A percentile compares a stretch with the other conserved stretches of the same genome.
These are phyloP conservation scores for Handroanthus guayacan DNA, from an alignment of 257 asterid species.

Conservation along the genomic window DNA sequence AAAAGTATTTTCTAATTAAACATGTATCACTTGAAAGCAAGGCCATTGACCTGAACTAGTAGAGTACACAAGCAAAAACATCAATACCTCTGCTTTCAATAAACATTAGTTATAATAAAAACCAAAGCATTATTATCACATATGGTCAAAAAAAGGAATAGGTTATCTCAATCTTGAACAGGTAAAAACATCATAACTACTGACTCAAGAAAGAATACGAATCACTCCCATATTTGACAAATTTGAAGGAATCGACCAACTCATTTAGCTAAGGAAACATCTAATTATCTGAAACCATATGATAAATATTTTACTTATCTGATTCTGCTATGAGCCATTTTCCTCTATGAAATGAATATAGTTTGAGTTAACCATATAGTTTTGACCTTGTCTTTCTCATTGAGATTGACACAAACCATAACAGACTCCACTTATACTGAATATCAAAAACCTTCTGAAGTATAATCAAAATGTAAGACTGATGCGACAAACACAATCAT, in stretches of 20 bases:
- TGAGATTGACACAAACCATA: slow-evolving; percentile 5
- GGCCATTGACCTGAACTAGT: neutral
- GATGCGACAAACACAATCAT: slow-evolving; percentile 5
- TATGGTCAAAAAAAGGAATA: neutral
- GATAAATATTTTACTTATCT: neutral
- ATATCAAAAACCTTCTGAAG: neutral
- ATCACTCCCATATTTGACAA: neutral
- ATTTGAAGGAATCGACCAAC: neutral
- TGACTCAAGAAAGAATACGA: neutral
- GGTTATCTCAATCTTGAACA: neutral
- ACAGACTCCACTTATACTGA: neutral
- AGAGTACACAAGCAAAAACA: neutral
- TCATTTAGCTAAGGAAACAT: neutral
- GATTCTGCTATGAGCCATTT: neutral
- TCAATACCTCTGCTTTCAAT: slow-evolving; percentile 3
- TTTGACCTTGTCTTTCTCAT: neutral
- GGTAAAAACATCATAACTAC: neutral
- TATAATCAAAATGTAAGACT: neutral
- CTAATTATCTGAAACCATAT: slow-evolving; percentile 18
- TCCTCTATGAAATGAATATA: neutral
- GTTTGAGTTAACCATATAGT: neutral
- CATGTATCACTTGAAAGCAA: neutral
- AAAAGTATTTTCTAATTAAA: neutral
- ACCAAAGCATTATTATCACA: neutral
- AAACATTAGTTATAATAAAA: neutral